These are phyloP conservation scores for Xylariaceae sp. DNA, from an alignment of 2,329 filamentous ascomycete species.

Conservation along the genomic window DNA sequence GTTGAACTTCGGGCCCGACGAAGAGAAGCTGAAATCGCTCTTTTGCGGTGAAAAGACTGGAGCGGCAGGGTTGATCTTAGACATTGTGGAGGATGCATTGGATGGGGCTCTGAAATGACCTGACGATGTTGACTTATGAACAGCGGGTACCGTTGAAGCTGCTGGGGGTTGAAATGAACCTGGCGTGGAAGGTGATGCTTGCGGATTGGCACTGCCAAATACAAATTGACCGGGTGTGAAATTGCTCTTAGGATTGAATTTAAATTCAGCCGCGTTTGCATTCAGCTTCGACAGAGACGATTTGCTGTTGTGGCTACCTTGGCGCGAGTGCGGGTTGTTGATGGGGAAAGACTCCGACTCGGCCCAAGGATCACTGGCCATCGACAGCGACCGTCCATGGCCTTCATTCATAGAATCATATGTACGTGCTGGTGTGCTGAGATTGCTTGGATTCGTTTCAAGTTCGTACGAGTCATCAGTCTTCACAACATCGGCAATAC, in stretches of 20 bases:
- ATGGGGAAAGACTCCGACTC: constrained; percentile 43
- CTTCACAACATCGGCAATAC: constrained; percentile 39
- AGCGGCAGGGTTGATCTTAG: constrained; percentile 64
- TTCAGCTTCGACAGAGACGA: constrained; percentile 77
- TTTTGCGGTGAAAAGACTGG: constrained; percentile 67
- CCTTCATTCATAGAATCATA: constrained; percentile 45
- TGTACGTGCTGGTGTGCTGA: constrained; percentile 58
- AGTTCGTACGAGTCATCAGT: constrained; percentile 59
- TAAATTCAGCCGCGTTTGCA: constrained; percentile 84
- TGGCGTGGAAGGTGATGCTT: constrained; percentile 44
- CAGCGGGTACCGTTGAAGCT: constrained; percentile 35
- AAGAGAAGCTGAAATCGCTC: constrained; percentile 53
- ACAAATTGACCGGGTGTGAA: constrained; percentile 51
- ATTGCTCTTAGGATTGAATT: constrained; percentile 58
- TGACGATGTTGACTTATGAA: constrained; percentile 36
- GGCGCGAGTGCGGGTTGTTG: constrained; percentile 37
- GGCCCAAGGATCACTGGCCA: constrained; percentile 60
- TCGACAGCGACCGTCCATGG: constrained; percentile 55
- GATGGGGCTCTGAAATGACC: constrained; percentile 43
- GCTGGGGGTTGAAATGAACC: constrained; percentile 38
- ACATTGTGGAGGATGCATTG: constrained; percentile 34
- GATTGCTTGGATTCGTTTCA: constrained; percentile 69
- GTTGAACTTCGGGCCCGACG: constrained; percentile 64
- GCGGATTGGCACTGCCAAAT: constrained; percentile 40
- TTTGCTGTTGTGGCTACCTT: constrained; percentile 61